phyloP scores from a whole-genome alignment of 148 eudicot species.

The Rhododendron griersonianum region DNA sequence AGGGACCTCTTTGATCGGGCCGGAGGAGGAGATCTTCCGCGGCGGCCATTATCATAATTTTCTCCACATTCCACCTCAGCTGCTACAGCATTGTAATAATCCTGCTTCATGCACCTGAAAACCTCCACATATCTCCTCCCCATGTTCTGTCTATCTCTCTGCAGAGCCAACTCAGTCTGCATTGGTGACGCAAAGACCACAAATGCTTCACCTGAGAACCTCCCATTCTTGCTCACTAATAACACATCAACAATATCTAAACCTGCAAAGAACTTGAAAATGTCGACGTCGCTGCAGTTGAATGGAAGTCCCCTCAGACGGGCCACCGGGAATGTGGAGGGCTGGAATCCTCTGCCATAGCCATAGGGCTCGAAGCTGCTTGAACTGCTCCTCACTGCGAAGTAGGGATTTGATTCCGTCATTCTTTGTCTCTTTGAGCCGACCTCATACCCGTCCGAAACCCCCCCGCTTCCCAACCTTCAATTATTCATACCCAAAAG shows the following conservation, averaged over 20 bases:
- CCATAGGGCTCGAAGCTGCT: constrained; percentile 42
- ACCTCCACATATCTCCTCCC: constrained; percentile 91
- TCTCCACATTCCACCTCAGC: constrained; percentile 63
- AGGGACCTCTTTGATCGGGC: constrained; percentile 47
- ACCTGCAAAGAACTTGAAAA: constrained; percentile 73
- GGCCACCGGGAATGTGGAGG: constrained; percentile 62
- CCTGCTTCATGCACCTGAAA: constrained; percentile 77
- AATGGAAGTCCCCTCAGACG: constrained; percentile 90
- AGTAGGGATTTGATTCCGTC: constrained; percentile 97
- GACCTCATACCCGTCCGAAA: constrained; percentile 91
- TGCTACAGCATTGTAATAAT: constrained; percentile 84
- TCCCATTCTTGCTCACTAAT: constrained; percentile 59
- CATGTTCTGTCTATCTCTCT: constrained; percentile 68
- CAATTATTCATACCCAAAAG: constrained; percentile 57
- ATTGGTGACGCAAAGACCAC: constrained; percentile 63
- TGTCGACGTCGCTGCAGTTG: constrained; percentile 72
- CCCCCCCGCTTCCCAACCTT: constrained; percentile 99
- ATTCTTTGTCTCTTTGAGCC: constrained; percentile 99
- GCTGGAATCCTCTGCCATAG: constrained; percentile 45
- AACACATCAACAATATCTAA: constrained; percentile 82
- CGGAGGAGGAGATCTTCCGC: constrained; percentile 51
- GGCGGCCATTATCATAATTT: constrained; percentile 32
- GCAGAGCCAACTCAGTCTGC: constrained; percentile 73
- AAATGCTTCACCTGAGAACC: constrained; percentile 77
- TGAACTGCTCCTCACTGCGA: constrained; percentile 77